Evolutionary conservation across 352 stramenopile species (phyloP).

Genomic region (Pythium dissimile): DNA sequence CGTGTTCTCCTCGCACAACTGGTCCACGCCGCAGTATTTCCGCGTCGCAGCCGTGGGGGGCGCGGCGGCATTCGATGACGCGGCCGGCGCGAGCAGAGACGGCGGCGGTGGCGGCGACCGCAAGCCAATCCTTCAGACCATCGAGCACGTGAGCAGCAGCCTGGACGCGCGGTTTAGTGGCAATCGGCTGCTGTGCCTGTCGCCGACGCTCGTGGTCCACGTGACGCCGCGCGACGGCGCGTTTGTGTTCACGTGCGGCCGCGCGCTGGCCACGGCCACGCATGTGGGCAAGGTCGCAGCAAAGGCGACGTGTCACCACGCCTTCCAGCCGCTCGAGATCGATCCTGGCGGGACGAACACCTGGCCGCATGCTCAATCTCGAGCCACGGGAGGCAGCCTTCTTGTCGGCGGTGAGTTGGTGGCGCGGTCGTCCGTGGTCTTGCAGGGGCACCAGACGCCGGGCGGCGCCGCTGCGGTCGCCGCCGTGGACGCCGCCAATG

Average conservation of each 20-base stretch:
- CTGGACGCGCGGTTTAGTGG: conserved; percentile 46
- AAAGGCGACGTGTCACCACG: conserved; percentile 24
- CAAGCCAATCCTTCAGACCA: conserved; percentile 20
- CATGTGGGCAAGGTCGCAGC: conserved; percentile 16
- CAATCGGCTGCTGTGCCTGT: conserved; percentile 34
- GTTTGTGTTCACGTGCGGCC: conserved; percentile 36
- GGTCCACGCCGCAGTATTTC: conserved; percentile 44
- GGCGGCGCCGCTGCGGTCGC: conserved; percentile 24
- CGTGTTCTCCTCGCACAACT: conserved; percentile 47
- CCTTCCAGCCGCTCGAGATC: conserved; percentile 40
- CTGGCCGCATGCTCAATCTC: neutral
- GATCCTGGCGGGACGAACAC: neutral
- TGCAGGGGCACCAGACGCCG: conserved; percentile 10
- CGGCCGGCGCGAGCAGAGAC: conserved; percentile 16
- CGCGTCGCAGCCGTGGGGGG: conserved; percentile 36
- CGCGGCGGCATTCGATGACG: conserved; percentile 25
- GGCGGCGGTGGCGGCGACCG: conserved; percentile 1
- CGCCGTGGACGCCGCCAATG: conserved; percentile 30
- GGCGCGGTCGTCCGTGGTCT: conserved; percentile 29
- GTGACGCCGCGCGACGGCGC: conserved; percentile 42
- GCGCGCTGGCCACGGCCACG: conserved; percentile 4
- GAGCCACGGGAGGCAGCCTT: neutral
- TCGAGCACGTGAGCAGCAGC: conserved; percentile 52
- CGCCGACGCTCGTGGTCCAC: conserved; percentile 35
- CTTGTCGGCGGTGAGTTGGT: conserved; percentile 14